These are phyloP conservation scores for Pythium myriotylum DNA, from an alignment of 352 stramenopile genomes.

Conservation along the genomic window DNA sequence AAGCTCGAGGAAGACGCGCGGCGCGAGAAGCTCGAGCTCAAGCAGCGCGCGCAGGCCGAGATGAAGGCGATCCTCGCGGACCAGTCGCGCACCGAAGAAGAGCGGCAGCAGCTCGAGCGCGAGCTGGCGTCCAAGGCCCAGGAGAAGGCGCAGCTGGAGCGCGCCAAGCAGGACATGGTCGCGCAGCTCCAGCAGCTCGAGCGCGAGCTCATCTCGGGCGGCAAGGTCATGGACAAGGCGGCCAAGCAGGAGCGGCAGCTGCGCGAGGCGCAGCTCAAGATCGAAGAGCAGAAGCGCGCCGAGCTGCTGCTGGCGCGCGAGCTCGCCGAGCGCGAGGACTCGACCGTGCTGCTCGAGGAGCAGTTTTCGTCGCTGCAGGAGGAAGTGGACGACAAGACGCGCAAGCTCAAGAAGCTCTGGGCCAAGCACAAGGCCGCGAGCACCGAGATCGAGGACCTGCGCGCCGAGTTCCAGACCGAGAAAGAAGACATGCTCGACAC, in stretches of 20 bases:
- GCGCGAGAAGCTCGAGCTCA: conserved; percentile 73
- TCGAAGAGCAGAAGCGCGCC: conserved; percentile 84
- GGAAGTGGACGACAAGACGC: conserved; percentile 94
- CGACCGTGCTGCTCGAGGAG: conserved; percentile 91
- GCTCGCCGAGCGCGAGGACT: conserved; percentile 94
- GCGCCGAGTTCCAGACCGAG: conserved; percentile 93
- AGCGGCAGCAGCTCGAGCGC: conserved; percentile 81
- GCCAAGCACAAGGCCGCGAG: conserved; percentile 91
- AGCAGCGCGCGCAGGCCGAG: conserved; percentile 69
- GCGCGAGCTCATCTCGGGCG: conserved; percentile 89
- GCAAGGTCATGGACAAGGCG: conserved; percentile 94
- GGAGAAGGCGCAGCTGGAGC: conserved; percentile 77
- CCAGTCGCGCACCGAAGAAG: conserved; percentile 88
- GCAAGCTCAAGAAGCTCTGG: conserved; percentile 96
- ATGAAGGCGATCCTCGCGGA: conserved; percentile 86
- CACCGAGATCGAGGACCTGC: conserved; percentile 92
- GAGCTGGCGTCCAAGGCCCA: conserved; percentile 88
- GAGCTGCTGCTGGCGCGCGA: conserved; percentile 87
- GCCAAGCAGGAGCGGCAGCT: conserved; percentile 94
- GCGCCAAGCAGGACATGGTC: conserved; percentile 92
- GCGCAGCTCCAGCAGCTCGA: conserved; percentile 76
- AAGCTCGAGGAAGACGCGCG: conserved; percentile 77
- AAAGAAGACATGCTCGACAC: conserved; percentile 95
- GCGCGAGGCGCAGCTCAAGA: conserved; percentile 86
- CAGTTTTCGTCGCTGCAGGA: conserved; percentile 90